These are phyloP conservation scores for Mycena sanguinolenta DNA, from an alignment of 768 basidiomycete genomes.

Conservation along the genomic window DNA sequence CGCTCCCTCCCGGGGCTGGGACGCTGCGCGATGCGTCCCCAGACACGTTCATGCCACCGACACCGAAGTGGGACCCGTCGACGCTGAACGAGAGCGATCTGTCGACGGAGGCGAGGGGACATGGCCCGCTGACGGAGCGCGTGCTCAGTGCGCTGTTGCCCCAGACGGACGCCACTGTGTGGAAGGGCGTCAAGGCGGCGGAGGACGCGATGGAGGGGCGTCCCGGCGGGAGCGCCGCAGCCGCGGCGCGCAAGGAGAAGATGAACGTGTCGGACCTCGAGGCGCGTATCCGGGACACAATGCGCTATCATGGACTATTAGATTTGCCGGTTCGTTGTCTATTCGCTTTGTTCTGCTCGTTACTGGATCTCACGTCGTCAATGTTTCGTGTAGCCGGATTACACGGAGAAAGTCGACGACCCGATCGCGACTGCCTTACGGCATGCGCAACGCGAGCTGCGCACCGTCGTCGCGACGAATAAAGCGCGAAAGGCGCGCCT, in stretches of 20 bases:
- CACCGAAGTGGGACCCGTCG: conserved; percentile 87
- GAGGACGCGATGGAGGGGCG: conserved; percentile 89
- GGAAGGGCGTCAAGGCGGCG: conserved; percentile 86
- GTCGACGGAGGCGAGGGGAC: conserved; percentile 80
- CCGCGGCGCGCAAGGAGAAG: conserved; percentile 80
- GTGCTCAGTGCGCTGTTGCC: conserved; percentile 82
- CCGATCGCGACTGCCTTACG: conserved; percentile 93
- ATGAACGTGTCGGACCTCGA: conserved; percentile 87
- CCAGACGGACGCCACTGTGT: conserved; percentile 70
- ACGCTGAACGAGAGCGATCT: conserved; percentile 82
- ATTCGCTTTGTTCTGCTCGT: not conserved
- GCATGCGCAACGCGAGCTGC: conserved; percentile 86
- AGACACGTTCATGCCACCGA: conserved; percentile 59
- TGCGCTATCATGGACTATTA: conserved; percentile 81
- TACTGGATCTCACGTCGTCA: conserved; percentile 1
- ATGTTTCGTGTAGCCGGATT: conserved; percentile 70
- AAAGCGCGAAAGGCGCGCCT: conserved; percentile 85
- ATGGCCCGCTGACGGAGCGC: conserved; percentile 91
- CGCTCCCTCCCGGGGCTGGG: conserved; percentile 29
- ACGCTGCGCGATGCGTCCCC: conserved; percentile 50
- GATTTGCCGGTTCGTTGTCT: conserved; percentile 72
- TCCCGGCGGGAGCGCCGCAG: conserved; percentile 84
- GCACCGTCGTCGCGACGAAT: conserved; percentile 83
- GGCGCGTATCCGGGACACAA: conserved; percentile 78
- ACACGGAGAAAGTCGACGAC: conserved; percentile 87